Base-by-base conservation (phyloP, 148 eudicot genomes). In the Amaranthus cruentus region DNA sequence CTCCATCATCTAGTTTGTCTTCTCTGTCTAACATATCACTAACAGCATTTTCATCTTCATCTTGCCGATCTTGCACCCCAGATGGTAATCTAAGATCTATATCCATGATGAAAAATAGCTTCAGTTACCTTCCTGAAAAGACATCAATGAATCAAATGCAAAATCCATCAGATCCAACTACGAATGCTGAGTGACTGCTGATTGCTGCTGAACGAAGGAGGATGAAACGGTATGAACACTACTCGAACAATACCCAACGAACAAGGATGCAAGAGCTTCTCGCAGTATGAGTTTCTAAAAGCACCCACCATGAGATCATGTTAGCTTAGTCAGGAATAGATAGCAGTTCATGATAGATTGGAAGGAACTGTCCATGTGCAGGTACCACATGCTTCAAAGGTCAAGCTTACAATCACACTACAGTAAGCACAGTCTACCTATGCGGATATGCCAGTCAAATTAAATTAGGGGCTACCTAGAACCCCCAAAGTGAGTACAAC, bases 11-110 rank as follows among this genome's bases (percentile, higher is more conserved):
- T 52, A 83, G 44, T 77, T 86, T 90, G n/a, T 84, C 89, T 58
- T 90, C 91, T 44, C 73, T 78, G 71, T 83, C 85, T 79, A 90
- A 78, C 84, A 91, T 80, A 73, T 81, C 71, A 75, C 60, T 81
- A 68, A 85, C 73, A 48, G 78, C 88, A 76, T 76, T 83, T 70
- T 90, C 78, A 68, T 90, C 95, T 73, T 87, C 97, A 67, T 87
- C 89, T 60, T 87, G 89, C 75, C 82, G 88, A 67, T 89, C 98
- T 82, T 84, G 88, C 69, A 87, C 98, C 60, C 85, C 90, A 50
- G 97, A 88, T 53, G 98, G 93, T 73, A 91, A 73, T 70, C 98
- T 86, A 59, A 95, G 97, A 84, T 95, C 88, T 77, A 95, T 88
- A 87, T 95, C 96, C 98, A 95, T 92, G 66, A 66, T 71, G 52